phyloP scores from a whole-genome alignment of 805 yeast species.

The Metschnikowia noctiluminum region DNA sequence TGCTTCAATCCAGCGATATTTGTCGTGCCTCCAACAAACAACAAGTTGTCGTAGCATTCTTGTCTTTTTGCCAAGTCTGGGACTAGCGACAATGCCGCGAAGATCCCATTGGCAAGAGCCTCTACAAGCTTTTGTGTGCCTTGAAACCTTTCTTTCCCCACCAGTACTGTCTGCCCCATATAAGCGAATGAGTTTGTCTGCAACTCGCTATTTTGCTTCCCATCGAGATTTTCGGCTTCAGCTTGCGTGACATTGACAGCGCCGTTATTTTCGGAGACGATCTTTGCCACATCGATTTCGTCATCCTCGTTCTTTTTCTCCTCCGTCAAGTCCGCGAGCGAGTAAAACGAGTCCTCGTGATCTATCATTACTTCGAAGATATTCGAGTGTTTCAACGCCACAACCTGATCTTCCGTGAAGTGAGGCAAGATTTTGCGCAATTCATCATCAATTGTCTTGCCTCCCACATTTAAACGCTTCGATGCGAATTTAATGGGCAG shows the following conservation, averaged over 20 bases:
- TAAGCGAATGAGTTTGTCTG: conserved; percentile 65
- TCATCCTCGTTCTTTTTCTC: conserved; percentile 49
- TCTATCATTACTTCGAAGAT: conserved; percentile 78
- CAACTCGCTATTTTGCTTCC: conserved; percentile 59
- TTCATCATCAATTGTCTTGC: conserved; percentile 54
- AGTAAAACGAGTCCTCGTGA: conserved; percentile 63
- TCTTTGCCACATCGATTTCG: conserved; percentile 81
- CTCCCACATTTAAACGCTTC: conserved; percentile 56
- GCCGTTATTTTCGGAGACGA: conserved; percentile 71
- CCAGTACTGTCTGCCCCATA: conserved; percentile 53
- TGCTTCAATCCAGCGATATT: conserved; percentile 74
- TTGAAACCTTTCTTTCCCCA: conserved; percentile 89
- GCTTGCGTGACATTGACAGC: conserved; percentile 17
- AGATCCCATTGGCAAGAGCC: conserved; percentile 51
- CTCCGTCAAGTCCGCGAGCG: conserved; percentile 45
- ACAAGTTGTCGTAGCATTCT: conserved; percentile 79
- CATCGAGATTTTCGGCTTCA: conserved; percentile 35
- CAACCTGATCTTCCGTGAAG: conserved; percentile 57
- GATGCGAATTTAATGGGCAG: conserved; percentile 57
- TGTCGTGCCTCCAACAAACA: conserved; percentile 76
- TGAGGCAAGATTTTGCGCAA: conserved; percentile 56
- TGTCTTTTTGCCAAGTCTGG: conserved; percentile 71
- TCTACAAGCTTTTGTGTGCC: conserved; percentile 66
- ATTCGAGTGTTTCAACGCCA: conserved; percentile 65
- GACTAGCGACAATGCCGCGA: conserved; percentile 50